A percentile compares a stretch with the other conserved stretches of the same genome.
Evolutionary conservation across 1,139 yeast genomes (phyloP).

Genomic region (Yamadazyma blattariae): DNA sequence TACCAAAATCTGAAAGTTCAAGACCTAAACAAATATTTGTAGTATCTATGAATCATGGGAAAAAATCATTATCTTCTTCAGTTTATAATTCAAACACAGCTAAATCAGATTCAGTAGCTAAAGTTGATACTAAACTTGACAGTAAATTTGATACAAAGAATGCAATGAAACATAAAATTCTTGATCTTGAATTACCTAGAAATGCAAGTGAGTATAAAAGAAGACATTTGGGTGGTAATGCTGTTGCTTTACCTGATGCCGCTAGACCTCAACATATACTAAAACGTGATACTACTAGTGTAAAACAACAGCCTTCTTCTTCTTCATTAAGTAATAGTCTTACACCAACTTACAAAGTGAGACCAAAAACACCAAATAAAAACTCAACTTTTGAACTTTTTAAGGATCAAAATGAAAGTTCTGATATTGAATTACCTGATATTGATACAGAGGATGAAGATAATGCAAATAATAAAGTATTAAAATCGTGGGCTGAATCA

Average conservation of each 20-base stretch:
- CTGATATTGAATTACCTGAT: constrained; percentile 33
- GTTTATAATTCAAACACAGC: no score
- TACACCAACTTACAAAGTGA: constrained; percentile 3
- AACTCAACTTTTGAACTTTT: constrained; percentile 4
- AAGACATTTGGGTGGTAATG: constrained; percentile 22
- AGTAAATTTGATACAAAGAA: not conserved
- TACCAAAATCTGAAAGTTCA: constrained; percentile 25
- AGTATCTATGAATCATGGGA: constrained; percentile 26
- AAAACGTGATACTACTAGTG: not conserved
- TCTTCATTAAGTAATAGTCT: not conserved
- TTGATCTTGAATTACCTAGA: constrained; percentile 5
- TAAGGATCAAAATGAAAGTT: constrained; percentile 3
- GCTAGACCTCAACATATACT: constrained; percentile 24
- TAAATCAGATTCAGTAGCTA: no score
- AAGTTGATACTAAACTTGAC: not conserved
- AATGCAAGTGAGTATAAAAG: constrained; percentile 11
- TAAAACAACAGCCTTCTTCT: no score
- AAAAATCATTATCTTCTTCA: constrained; percentile 3
- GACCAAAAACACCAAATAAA: constrained; percentile 8
- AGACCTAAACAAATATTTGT: constrained; percentile 28
- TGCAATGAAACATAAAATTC: constrained; percentile 6
- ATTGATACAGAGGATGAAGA: constrained; percentile 59
- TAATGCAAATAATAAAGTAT: constrained; percentile 38
- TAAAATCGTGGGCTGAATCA: constrained; percentile 73
- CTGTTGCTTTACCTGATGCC: constrained; percentile 35